These are phyloP conservation scores for Endotrypanum monterogeii DNA, from an alignment of 208 protist genomes.

Conservation along the genomic window DNA sequence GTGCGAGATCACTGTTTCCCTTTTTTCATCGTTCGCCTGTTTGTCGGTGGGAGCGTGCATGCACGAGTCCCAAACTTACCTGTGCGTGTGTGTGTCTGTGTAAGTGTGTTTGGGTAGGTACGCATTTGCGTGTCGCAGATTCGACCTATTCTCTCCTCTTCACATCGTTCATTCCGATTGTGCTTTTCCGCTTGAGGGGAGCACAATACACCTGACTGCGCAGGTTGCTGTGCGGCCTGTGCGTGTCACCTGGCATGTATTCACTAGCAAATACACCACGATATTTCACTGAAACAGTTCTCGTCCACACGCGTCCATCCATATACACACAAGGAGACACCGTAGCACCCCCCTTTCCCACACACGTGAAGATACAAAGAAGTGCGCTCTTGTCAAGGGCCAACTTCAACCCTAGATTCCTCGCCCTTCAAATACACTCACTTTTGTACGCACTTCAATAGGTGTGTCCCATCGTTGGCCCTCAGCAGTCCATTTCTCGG, in stretches of 20 bases:
- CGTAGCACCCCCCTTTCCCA: neutral
- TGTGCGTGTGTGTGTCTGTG: neutral
- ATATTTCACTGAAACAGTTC: neutral
- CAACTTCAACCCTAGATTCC: neutral
- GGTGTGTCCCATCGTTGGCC: neutral
- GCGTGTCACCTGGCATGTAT: too few species aligned
- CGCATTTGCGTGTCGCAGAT: too few species aligned
- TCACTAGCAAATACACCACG: neutral
- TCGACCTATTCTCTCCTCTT: slow-evolving; percentile 14
- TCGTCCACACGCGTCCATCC: too few species aligned
- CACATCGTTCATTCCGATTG: neutral
- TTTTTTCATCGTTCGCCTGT: neutral
- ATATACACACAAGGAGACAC: neutral
- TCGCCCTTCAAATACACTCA: neutral
- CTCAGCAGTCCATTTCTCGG: neutral
- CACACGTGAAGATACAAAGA: neutral
- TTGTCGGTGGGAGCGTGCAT: neutral
- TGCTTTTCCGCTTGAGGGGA: neutral
- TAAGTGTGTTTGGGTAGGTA: too few species aligned
- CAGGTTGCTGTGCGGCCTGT: neutral
- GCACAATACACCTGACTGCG: neutral
- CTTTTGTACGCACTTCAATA: neutral
- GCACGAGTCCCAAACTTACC: neutral
- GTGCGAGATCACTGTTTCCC: neutral
- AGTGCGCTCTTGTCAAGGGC: neutral